Evolutionary conservation across 2,329 filamentous ascomycete species (phyloP).

Genomic region (Diaporthe caulivora): DNA sequence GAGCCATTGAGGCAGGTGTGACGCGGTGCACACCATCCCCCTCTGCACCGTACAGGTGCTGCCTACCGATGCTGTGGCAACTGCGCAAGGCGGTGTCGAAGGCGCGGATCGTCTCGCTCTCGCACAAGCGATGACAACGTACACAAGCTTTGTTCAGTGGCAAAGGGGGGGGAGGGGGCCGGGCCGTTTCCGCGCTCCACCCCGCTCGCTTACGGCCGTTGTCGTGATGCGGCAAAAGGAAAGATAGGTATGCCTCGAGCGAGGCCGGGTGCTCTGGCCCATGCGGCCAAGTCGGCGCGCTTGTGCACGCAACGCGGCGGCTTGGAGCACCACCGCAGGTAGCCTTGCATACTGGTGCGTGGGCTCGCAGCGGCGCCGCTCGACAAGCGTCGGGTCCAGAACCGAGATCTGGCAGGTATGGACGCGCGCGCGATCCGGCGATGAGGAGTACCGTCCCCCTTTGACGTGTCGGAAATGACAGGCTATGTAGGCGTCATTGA

Average conservation of each 20-base stretch:
- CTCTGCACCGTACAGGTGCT: not conserved
- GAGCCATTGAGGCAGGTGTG: constrained; percentile 9
- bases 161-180: not conserved
- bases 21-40: constrained; percentile 12
- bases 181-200: not conserved
- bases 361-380: not conserved
- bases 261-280: not conserved
- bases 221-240: not conserved
- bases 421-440: not conserved
- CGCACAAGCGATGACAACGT: not conserved
- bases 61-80: not conserved
- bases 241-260: not conserved
- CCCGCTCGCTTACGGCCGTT: not conserved
- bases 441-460: not conserved
- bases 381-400: constrained; percentile 4
- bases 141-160: not conserved
- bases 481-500: not conserved
- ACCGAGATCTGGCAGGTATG: not conserved
- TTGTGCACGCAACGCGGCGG: constrained; percentile 3
- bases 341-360: not conserved
- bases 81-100: constrained; percentile 1
- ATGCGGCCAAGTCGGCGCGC: not conserved
- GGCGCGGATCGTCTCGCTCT: not conserved
- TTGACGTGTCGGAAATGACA: constrained; percentile 15
- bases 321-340: not conserved